These are phyloP conservation scores for Pachysandra terminalis DNA, from an alignment of 164 flowering plant genomes.

Conservation along the genomic window DNA sequence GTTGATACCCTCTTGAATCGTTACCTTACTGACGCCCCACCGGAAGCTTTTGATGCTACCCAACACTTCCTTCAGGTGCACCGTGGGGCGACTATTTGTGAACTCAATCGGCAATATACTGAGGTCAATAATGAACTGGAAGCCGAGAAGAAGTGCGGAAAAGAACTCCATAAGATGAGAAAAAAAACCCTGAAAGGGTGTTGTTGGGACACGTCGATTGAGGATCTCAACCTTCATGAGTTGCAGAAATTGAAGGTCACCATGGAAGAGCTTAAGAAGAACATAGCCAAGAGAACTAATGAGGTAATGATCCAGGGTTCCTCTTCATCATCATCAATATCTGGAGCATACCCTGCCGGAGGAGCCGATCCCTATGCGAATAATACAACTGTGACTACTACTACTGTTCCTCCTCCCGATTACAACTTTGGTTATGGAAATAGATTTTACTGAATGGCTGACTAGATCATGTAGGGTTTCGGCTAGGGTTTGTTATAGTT, in stretches of 20 bases:
- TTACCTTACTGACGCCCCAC: too few species aligned
- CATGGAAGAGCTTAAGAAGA: conserved; percentile 18
- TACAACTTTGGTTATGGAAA: too few species aligned
- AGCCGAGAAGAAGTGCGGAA: conserved; percentile 12
- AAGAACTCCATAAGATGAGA: conserved; percentile 1
- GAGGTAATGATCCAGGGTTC: conserved; percentile 6
- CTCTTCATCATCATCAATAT: too few species aligned
- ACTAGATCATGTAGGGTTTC: too few species aligned
- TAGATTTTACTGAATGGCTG: too few species aligned
- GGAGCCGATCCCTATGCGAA: too few species aligned
- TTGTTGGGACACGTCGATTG: conserved; percentile 12
- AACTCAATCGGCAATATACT: conserved; percentile 5
- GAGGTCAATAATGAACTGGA: conserved; percentile 5
- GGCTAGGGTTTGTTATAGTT: too few species aligned
- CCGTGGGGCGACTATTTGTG: neutral
- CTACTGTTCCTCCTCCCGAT: too few species aligned
- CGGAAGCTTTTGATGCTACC: neutral
- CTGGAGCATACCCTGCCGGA: too few species aligned
- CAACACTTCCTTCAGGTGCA: neutral
- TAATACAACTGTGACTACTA: too few species aligned
- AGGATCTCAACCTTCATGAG: conserved; percentile 6
- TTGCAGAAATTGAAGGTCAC: conserved; percentile 8
- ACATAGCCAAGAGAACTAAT: neutral
- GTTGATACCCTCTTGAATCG: too few species aligned
- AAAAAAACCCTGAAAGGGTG: neutral